A percentile compares a stretch with the other conserved stretches of the same genome.
Evolutionary conservation across 1,284 basidiomycete genomes (phyloP).

Genomic region (Trametes pubescens): DNA sequence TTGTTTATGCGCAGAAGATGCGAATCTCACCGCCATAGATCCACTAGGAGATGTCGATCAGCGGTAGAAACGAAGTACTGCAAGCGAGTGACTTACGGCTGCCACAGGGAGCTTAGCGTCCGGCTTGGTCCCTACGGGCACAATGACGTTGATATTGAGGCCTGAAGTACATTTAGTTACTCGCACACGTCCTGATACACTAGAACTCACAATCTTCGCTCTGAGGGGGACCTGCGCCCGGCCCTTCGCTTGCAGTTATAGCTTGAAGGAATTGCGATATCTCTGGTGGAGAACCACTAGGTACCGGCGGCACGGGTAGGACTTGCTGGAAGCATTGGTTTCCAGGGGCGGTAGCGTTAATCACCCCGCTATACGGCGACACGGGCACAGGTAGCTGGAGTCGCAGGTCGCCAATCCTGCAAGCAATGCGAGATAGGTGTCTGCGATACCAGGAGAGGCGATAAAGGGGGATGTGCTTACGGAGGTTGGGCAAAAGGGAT

Average conservation of each 20-base stretch:
- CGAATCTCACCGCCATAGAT: slow-evolving; percentile 57
- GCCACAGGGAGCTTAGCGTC: slow-evolving; percentile 60
- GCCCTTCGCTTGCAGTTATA: slow-evolving; percentile 32
- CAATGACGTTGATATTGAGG: slow-evolving; percentile 64
- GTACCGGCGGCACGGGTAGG: slow-evolving; percentile 37
- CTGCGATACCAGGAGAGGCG: neutral
- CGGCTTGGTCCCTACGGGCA: slow-evolving; percentile 50
- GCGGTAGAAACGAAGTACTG: neutral
- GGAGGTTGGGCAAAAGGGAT: slow-evolving; percentile 61
- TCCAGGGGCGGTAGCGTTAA: slow-evolving; percentile 53
- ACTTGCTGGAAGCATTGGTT: slow-evolving; percentile 61
- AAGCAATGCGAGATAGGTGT: too few species aligned
- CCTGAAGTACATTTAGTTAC: slow-evolving; percentile 44
- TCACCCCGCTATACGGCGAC: slow-evolving; percentile 47
- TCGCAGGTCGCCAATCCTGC: slow-evolving; percentile 40
- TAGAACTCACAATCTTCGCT: slow-evolving; percentile 60
- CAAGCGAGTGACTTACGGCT: slow-evolving; percentile 46
- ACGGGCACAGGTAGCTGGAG: slow-evolving; percentile 56
- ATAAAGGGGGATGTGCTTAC: slow-evolving; percentile 32
- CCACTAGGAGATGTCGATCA: slow-evolving; percentile 46
- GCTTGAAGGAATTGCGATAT: slow-evolving; percentile 47
- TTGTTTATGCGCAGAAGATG: neutral
- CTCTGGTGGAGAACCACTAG: slow-evolving; percentile 43
- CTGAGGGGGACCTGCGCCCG: slow-evolving; percentile 37
- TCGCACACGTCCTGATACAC: neutral